Evolutionary conservation across 306 rosid species (phyloP).

Genomic region (Albizia julibrissin): DNA sequence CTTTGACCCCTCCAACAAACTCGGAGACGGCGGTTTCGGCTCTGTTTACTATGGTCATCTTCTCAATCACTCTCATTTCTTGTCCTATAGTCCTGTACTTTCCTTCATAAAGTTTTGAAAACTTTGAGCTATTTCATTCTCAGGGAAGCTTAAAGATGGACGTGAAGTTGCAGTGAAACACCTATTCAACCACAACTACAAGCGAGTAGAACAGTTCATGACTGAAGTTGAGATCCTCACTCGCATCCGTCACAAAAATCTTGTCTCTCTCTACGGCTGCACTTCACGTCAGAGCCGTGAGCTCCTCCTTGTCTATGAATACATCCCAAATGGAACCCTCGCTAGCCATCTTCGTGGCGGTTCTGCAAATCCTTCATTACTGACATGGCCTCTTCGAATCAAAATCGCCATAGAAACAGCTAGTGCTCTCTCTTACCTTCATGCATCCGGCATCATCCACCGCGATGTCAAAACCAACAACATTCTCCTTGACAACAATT

Average conservation of each 20-base stretch:
- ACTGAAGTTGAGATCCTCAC: slow-evolving; percentile 66
- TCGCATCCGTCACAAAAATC: slow-evolving; percentile 54
- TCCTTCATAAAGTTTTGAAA: no score
- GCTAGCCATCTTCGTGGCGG: slow-evolving; percentile 55
- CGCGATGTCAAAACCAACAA: no score
- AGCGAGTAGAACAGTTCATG: slow-evolving; percentile 59
- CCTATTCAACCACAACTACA: slow-evolving; percentile 49
- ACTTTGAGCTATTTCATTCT: not conserved
- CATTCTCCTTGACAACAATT: slow-evolving; percentile 60
- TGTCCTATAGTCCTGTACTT: no score
- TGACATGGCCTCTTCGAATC: slow-evolving; percentile 53
- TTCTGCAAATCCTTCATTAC: slow-evolving; percentile 12
- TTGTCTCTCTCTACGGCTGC: slow-evolving; percentile 69
- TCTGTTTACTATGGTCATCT: slow-evolving; percentile 31
- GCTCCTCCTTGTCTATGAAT: slow-evolving; percentile 71
- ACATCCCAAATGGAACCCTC: slow-evolving; percentile 60
- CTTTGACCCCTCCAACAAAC: no score
- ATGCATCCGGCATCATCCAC: no score
- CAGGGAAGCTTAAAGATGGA: slow-evolving; percentile 68
- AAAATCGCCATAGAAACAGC: slow-evolving; percentile 71
- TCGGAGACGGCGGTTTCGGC: slow-evolving; percentile 40
- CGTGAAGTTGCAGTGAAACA: slow-evolving; percentile 76
- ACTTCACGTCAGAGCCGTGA: slow-evolving; percentile 57
- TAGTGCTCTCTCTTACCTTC: slow-evolving; percentile 42
- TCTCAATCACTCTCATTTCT: no score